Conservation (phyloP, 73 alveolate species). For the Paramecium pentaurelia region DNA sequence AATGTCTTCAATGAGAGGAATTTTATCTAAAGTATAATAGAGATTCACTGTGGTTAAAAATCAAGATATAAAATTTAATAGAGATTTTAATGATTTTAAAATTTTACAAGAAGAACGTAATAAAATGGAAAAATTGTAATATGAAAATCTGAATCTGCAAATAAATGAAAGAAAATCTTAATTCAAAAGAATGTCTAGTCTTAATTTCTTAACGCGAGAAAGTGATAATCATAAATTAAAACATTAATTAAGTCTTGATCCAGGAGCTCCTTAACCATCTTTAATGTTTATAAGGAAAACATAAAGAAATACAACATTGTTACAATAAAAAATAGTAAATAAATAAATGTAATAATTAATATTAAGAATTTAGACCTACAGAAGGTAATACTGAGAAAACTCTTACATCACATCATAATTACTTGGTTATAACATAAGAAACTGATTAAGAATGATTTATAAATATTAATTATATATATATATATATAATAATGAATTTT, state of each 20-base stretch:
- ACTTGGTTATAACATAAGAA: not conserved
- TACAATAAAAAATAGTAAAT: not conserved
- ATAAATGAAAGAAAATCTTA: not conserved
- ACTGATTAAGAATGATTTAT: conserved; percentile 13
- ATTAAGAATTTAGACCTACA: not conserved
- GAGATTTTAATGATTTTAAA: conserved; percentile 10
- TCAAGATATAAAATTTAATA: not conserved
- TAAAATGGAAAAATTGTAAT: not conserved
- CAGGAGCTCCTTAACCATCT: not conserved
- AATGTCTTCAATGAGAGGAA: conserved; percentile 12
- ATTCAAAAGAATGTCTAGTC: conserved; percentile 13
- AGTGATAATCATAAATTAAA: not conserved
- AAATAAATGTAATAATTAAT: not conserved
- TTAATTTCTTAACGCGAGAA: not conserved
- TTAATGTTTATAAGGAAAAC: not conserved
- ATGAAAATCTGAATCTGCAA: not conserved
- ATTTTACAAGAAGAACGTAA: not conserved
- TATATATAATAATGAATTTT: not conserved
- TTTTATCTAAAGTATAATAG: not conserved
- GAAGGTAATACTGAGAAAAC: not conserved
- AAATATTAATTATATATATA: not conserved
- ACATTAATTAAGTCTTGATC: not conserved
- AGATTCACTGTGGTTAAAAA: not conserved
- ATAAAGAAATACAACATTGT: not conserved
- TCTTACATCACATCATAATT: not conserved